Percentiles rank a stretch among this genome's conserved stretches.
Conservation (phyloP, 2,329 filamentous ascomycete genomes). For the Claviceps quebecensis region DNA sequence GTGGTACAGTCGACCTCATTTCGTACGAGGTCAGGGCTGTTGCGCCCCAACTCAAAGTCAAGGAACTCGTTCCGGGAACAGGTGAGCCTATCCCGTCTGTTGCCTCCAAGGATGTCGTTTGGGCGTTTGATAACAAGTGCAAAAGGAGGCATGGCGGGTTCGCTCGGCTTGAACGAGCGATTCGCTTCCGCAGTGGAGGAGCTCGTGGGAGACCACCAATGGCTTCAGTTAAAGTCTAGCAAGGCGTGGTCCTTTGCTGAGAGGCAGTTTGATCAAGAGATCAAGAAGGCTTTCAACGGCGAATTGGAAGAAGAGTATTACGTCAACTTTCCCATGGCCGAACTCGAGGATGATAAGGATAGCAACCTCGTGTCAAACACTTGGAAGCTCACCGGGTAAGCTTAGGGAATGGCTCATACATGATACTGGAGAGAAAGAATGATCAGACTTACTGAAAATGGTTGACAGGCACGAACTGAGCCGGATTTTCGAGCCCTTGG, state of each 20-base stretch:
- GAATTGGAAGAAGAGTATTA: conserved; percentile 6
- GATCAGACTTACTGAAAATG: background rate
- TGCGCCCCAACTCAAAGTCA: conserved; percentile 9
- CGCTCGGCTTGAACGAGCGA: conserved; percentile 10
- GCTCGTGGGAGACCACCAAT: conserved; percentile 9
- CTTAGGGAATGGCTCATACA: too few relatives aligned
- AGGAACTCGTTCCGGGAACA: conserved; percentile 13
- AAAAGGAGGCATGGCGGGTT: conserved; percentile 12
- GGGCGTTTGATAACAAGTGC: background rate
- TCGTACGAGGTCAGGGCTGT: conserved; percentile 29
- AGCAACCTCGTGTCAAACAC: conserved; percentile 5
- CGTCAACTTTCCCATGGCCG: conserved; percentile 10
- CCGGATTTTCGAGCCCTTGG: conserved; percentile 10
- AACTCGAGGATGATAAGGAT: conserved; percentile 8
- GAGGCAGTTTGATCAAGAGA: conserved; percentile 9
- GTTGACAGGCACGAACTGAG: background rate
- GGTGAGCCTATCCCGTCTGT: conserved; percentile 4
- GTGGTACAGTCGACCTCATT: conserved; percentile 41
- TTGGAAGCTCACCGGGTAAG: conserved; percentile 11
- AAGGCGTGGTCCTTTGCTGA: conserved; percentile 6
- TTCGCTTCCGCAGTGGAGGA: conserved; percentile 9
- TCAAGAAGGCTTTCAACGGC: conserved; percentile 11
- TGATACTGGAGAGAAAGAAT: background rate
- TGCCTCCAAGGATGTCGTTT: too few relatives aligned
- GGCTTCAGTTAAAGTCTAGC: conserved; percentile 3